Evolutionary conservation across 768 basidiomycete genomes (phyloP), one percentile per base, ranked within the genome.

Genomic region (Holtermanniella nyarrowii): DNA sequence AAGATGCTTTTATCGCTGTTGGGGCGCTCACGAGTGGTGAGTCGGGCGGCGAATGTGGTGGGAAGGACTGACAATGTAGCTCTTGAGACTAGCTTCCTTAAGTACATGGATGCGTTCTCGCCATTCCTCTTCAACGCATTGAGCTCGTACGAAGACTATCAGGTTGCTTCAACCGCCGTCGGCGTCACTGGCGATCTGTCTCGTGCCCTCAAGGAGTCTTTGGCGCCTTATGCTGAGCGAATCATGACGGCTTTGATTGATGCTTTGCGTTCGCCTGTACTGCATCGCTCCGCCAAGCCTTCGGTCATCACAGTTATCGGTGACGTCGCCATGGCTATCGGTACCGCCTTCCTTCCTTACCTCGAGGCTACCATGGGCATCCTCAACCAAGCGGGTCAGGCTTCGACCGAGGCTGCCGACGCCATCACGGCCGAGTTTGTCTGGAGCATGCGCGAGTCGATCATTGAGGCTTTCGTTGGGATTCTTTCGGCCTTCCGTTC

Each of bases 121-220:
- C 57, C 53, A 11, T 89, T 76, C 77, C 78, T 99, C 37, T 84
- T 84, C 73, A 80, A 85, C 18, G 93, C 93, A 18, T 82, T 99
- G 59, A 84, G 86, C 61, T 81, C 87, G 0, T 84, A 89, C 66
- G 91, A 97, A 69, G 95, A 97, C 73, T 87, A 88, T 40, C 89
- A 95, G 65, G 77, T 97, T 21, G 95, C 89, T 75, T 90, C 84
- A 5, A 88, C 96, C 49, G 89, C 90, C 14, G 87, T 97, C 44
- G 93, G 93, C 59, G 82, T 95, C 59, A 87, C 96, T 50, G 89
- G 90, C 5, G 95, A 99, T 62, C 82, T 97, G 49, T 88, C 89
- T n/a, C 86, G 93, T 49, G 91, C 90, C 1, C 79, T 97, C 18
- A 85, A 88, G 42, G 85, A 88, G 52, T 79, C 82, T 64, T 84